Base-by-base conservation (phyloP, 108 stramenopile genomes). In the Epithemia pelagica region DNA sequence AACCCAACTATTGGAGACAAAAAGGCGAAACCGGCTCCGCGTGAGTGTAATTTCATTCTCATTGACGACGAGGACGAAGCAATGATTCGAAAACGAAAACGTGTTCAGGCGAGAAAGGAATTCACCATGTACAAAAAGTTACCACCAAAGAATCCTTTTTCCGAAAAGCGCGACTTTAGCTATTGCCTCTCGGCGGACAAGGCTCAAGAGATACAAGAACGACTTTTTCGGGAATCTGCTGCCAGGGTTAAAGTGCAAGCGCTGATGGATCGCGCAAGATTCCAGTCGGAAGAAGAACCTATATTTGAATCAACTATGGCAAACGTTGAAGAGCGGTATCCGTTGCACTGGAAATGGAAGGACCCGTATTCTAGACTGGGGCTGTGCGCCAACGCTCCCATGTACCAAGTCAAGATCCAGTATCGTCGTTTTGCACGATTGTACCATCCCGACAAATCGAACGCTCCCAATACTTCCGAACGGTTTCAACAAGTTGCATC, bases 371-470 rank as follows among this genome's bases (percentile, higher is more conserved):
- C 78, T 21, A 56, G 81, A 8, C 58, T 82, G 25, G 81, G 81
- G 26, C 53, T 82, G 8, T 78, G 78, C 20, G 20, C 25, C 3
- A 31, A 61, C 5, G 58, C 81, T 1, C 33, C 54, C 2, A 28
- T 62, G 1, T 3, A 28, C 15, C 0, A 70, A 30, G 64, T 82
- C 52, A 82, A 78, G 54, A 24, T 33, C 15, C 71, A 78, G 10
- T 82, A 73, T 56, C 67, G 81, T 30, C 33, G 30, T 5, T 53
- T 82, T 2, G 74, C 71, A 18, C 58, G 60, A 3, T 18, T 78
- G 30, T 82, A 82, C 57, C 81, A 82, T 52, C 81, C 81, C 8
- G 81, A 82, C 74, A 78, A 78, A 52, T 68, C 66, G 2, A 65
- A 60, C 7, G 28, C 30, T 24, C 29, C 56, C 37, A 67, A 76